These are phyloP conservation scores for Odonthalia washingtoniensis DNA, from an alignment of 31 red algal species.

Conservation along the genomic window DNA sequence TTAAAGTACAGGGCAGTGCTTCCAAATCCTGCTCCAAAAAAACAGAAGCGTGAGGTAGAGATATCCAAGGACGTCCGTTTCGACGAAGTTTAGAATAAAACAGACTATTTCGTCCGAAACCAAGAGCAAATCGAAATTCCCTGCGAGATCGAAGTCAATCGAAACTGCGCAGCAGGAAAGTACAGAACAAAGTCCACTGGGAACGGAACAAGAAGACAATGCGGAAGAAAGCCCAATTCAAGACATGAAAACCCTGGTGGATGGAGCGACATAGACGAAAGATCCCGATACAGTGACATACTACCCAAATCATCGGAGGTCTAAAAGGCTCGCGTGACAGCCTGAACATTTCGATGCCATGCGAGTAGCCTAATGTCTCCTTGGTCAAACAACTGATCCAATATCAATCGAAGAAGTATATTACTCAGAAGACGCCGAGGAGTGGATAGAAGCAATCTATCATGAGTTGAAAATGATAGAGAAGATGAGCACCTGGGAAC, in stretches of 20 bases:
- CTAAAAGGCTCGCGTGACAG: not conserved
- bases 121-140: not conserved
- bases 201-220: not conserved
- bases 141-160: not conserved
- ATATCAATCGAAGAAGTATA: not conserved
- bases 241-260: not conserved
- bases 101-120: not conserved
- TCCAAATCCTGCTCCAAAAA: not conserved
- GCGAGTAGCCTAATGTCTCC: not conserved
- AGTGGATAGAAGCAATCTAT: not conserved
- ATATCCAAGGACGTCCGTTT: constrained; percentile 17
- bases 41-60: not conserved
- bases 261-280: no score
- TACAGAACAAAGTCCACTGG: not conserved
- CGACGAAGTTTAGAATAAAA: not conserved
- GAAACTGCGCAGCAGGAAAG: not conserved
- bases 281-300: no score
- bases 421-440: not conserved
- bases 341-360: not conserved
- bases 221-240: not conserved
- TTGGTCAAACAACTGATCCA: not conserved
- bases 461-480: constrained; percentile 3
- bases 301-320: not conserved
- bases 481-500: constrained; percentile 7
- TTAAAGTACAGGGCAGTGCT: constrained; percentile 26